Percentiles rank a stretch among this genome's conserved stretches.
phyloP scores from a whole-genome alignment of 805 yeast genomes.

The Naumovozyma dairenensis region DNA sequence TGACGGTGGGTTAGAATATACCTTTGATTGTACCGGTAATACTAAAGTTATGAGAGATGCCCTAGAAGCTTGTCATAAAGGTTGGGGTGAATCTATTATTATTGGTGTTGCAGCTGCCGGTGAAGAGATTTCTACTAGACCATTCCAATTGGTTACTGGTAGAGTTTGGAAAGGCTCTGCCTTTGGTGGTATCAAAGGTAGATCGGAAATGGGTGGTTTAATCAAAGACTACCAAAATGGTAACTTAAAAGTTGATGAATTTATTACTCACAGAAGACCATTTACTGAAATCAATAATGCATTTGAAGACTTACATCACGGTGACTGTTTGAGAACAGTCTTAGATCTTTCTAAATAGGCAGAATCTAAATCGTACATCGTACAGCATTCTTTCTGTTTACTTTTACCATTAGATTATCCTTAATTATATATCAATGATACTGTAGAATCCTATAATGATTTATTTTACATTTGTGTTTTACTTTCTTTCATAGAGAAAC shows the following conservation, averaged over 20 bases:
- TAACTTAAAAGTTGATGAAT: constrained; percentile 81
- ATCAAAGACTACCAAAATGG: constrained; percentile 81
- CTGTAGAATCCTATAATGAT: too few relatives aligned
- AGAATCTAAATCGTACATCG: too few relatives aligned
- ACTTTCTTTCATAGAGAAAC: too few relatives aligned
- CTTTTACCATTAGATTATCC: too few relatives aligned
- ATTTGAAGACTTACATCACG: constrained; percentile 89
- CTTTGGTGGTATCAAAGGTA: constrained; percentile 98
- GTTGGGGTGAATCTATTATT: constrained; percentile 94
- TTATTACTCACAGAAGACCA: constrained; percentile 81
- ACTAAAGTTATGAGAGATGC: constrained; percentile 92
- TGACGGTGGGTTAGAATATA: constrained; percentile 93
- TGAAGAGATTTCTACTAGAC: constrained; percentile 90
- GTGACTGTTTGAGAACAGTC: constrained; percentile 91
- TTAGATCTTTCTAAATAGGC: constrained; percentile 29
- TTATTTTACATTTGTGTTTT: too few relatives aligned
- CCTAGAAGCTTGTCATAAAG: constrained; percentile 94
- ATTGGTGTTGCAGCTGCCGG: constrained; percentile 99
- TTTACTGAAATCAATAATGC: constrained; percentile 77
- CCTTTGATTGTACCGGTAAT: constrained; percentile 98
- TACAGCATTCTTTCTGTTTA: too few relatives aligned
- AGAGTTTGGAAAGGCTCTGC: constrained; percentile 99
- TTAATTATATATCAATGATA: too few relatives aligned
- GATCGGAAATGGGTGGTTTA: constrained; percentile 85
- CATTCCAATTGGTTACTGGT: constrained; percentile 98